Conservation (phyloP, 1,139 yeast genomes). For the Casaregolazyma suthepensis region DNA sequence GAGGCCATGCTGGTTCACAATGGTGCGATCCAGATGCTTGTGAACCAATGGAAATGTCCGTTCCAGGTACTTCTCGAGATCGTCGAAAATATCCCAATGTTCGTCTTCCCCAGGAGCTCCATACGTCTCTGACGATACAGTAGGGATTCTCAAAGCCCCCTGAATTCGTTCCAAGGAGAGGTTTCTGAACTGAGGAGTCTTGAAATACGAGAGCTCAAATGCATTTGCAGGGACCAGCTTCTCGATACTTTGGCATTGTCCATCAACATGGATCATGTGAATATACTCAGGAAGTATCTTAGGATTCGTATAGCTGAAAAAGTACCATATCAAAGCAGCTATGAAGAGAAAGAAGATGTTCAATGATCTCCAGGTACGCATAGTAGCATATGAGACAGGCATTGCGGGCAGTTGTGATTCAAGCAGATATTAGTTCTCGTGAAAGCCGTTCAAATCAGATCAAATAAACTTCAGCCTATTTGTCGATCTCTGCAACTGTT, state of each 20-base stretch:
- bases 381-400: background rate
- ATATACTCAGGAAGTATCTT: background rate
- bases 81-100: conserved; percentile 39
- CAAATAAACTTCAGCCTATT: background rate
- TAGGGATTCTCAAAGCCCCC: conserved; percentile 56
- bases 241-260: conserved; percentile 1
- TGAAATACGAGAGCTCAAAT: conserved; percentile 12
- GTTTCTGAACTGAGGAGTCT: conserved; percentile 21
- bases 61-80: conserved; percentile 52
- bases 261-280: background rate
- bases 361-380: background rate
- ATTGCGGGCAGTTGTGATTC: too few relatives aligned
- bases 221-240: background rate
- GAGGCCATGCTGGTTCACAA: conserved; percentile 61
- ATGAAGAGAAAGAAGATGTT: background rate
- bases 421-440: background rate
- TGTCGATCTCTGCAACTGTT: background rate
- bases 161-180: conserved; percentile 35
- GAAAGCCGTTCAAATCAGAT: background rate
- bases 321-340: background rate
- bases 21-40: conserved; percentile 43
- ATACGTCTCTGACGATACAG: conserved; percentile 53
- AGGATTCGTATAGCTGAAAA: background rate
- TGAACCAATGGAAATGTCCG: conserved; percentile 56
- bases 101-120: conserved; percentile 40